Evolutionary conservation across 805 yeast species (phyloP).

Genomic region (Helenozyma rhizophorensis): DNA sequence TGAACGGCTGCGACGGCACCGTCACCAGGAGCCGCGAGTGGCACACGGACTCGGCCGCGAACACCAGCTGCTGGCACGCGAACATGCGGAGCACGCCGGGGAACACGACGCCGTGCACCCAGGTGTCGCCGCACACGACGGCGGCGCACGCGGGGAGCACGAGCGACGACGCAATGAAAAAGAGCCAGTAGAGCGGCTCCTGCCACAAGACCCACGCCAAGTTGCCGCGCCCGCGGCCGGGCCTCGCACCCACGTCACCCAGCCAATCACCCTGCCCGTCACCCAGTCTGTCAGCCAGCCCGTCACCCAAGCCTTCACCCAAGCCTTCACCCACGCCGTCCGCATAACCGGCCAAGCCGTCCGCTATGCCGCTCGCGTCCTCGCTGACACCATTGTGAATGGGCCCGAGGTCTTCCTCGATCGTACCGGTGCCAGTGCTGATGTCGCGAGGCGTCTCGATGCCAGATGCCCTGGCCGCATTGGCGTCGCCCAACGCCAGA

Average conservation of each 20-base stretch:
- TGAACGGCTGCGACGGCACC: conserved; percentile 50
- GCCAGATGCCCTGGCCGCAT: too few species aligned
- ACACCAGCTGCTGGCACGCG: conserved; percentile 72
- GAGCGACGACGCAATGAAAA: conserved; percentile 28
- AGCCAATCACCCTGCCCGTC: too few species aligned
- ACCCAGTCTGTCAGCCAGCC: too few species aligned
- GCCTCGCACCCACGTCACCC: conserved; percentile 5
- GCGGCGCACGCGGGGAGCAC: conserved; percentile 28
- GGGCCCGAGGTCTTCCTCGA: too few species aligned
- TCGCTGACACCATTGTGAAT: too few species aligned
- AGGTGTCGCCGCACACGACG: conserved; percentile 25
- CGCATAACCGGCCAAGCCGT: too few species aligned
- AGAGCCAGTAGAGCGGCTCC: conserved; percentile 20
- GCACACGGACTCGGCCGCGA: conserved; percentile 77
- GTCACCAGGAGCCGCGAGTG: conserved; percentile 67
- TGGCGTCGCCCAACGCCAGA: too few species aligned
- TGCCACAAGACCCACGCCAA: conserved; percentile 33
- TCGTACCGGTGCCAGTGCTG: too few species aligned
- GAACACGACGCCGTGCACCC: conserved; percentile 45
- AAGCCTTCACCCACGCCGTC: too few species aligned
- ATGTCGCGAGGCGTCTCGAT: too few species aligned
- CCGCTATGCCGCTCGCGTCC: too few species aligned
- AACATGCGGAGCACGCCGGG: conserved; percentile 74
- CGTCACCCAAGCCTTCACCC: too few species aligned
- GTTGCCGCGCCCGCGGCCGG: conserved; percentile 9